Base-by-base conservation (phyloP, 805 yeast species). In the Candida qinlingensis region DNA sequence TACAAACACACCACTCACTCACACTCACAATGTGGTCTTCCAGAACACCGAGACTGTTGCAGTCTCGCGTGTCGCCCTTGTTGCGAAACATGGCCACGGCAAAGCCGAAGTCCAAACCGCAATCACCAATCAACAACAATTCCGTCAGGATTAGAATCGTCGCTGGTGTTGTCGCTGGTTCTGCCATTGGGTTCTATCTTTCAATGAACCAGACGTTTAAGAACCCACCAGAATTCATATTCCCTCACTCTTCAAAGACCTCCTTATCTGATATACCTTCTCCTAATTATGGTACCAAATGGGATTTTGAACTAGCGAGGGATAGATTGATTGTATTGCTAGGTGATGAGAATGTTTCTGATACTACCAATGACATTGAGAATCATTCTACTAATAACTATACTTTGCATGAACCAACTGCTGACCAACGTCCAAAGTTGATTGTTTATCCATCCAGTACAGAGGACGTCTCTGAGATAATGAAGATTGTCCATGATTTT, bases 381-480 rank as follows among this genome's bases (percentile, higher is more conserved):
- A 59, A 70, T 4, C 79, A 75, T 52, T 63, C 78, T 1, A 80
- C 76, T 52, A 66, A 77, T 30, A 75, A 70, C 50, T 77, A 72
- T 54, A 64, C 71, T 28, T 71, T 80, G 5, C 82, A 77, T 55
- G 79, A 75, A 48, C 80, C 83, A 11, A 30, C 45, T 7, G 73
- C 73, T 3, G 69, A 70, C 37, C 76, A 80, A 55, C 62, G 65
- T 39, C 85, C 87, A 6, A 51, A 67, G 69, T 37, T 59, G 9
- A 71, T 82, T 4, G 73, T 75, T 1, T 82, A 71, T 50, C 85
- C 86, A 1, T 65, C 67, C 26, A 64, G 76, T 51, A 79, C 85
- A 0, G 76, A 78, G 48, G 75, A 81, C 50, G 85, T 82, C 0
- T 74, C 83, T 1, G 59, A 65, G 29, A 68, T 83, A 11, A 69